Base-by-base conservation (phyloP, 108 stramenopile species). In the Stephanodiscus minutulus region DNA sequence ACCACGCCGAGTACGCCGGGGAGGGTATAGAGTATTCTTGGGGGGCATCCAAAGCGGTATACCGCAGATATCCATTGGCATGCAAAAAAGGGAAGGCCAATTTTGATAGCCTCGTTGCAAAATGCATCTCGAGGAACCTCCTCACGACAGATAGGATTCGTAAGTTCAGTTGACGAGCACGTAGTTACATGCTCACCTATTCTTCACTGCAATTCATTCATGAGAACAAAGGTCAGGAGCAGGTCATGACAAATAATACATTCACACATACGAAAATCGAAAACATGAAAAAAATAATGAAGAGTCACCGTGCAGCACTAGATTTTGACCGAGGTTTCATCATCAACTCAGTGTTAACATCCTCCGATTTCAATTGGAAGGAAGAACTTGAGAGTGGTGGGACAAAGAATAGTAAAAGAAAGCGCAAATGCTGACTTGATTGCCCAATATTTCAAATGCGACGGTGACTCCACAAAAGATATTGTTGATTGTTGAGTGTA, bases 1-100 rank as follows among this genome's bases (percentile, higher is more conserved):
- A 44, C 27, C 43, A 64, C 28, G 44, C 62, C 25, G 41, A 39
- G 44, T 64, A 43, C 39, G 62, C 62, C 24, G 62, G 62, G 9
- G 62, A 46, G 46, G 44, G 62, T 4, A 64, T 47, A 25, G 62
- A 20, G 20, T 64, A 46, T 28, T 64, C 39, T 1, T 64, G 41
- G 62, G 62, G 62, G 39, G 43, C 46, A 21, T 43, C 22, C 9
- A 64, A 64, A 44, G 43, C 43, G 5, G 21, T 64, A 0, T 64
- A 64, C 7, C 50, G 9, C 5, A 52, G 50, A 24, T 24, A 52
- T 18, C 50, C 50, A 2, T 7, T 52, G 5, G 50, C 50, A 7
- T 21, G 18, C 20, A 52, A 52, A 24, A 52, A 52, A 20, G 50
- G 50, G 50, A 52, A 52, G 20, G 50, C 8, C 3, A 52, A 20